Evolutionary conservation across 208 protist species (phyloP), one percentile per base, ranked within the genome.

Genomic region (Crithidia thermophila): DNA sequence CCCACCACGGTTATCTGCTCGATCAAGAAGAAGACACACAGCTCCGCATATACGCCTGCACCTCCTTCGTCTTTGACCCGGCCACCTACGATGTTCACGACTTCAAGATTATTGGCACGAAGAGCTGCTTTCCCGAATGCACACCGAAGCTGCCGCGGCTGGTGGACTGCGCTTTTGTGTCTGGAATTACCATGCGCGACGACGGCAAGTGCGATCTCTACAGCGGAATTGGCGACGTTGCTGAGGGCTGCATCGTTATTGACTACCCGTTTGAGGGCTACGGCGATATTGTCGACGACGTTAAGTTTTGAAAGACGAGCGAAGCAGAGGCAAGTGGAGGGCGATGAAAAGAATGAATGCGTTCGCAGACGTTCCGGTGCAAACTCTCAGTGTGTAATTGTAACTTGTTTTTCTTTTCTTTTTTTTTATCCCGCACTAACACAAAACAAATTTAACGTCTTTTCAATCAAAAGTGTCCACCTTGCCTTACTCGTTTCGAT

Each of bases 181-280:
- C 79, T 39, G 79, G 79, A 14, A 81, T 84, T 39, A 49, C 49
- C 8, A 81, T 84, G 74, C 73, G 79, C 25, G 36, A 46, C 16
- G 79, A 84, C 46, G 79, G 79, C 25, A 80, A 81, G 57, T 71
- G 62, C 39, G 66, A 84, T 36, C 55, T 84, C 31, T 84, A 83
- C 74, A 75, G 82, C 49, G 74, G 77, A 37, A 52, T 81, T 37
- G 72, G 75, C 4, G 77, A 87, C 57, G 60, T 67, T 27, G 55
- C 49, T 13, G 66, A 77, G 20, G 82, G 82, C 4, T 67, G 69
- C 16, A 49, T 64, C 20, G 67, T 70, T 10, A 87, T 87, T 66
- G 82, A 87, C 66, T 87, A 87, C 67, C 82, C 82, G 11, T 87
- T 87, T 62, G 82, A 83, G 36, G 77, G 77, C 10, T 76, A 84